Evolutionary conservation across 768 basidiomycete species (phyloP).

Genomic region (Pleurotus salmoneostramineus): DNA sequence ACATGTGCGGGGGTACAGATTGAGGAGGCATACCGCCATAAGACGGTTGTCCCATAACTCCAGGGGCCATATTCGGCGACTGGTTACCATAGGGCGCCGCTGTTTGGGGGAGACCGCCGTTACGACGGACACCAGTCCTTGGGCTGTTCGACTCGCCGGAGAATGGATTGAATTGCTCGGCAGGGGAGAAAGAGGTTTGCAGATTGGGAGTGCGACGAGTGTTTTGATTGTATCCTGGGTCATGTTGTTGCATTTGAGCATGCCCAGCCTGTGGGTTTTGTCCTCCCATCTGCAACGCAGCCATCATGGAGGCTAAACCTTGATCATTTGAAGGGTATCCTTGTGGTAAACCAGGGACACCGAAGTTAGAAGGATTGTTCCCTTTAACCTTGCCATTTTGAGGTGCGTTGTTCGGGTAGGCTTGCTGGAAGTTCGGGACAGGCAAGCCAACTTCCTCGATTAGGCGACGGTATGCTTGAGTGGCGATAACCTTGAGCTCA

Average conservation of each 20-base stretch:
- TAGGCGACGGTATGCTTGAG: slow-evolving; percentile 88
- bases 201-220: slow-evolving; percentile 32
- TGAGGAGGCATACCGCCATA: slow-evolving; percentile 60
- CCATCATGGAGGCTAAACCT: slow-evolving; percentile 90
- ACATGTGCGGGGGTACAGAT: slow-evolving; percentile 61
- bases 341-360: slow-evolving; percentile 72
- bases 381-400: slow-evolving; percentile 60
- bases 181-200: slow-evolving; percentile 32
- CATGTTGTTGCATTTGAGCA: slow-evolving; percentile 60
- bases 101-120: slow-evolving; percentile 23
- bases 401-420: slow-evolving; percentile 62
- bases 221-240: slow-evolving; percentile 50
- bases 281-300: slow-evolving; percentile 85
- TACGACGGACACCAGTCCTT: slow-evolving; percentile 48
- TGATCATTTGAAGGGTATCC: slow-evolving; percentile 83
- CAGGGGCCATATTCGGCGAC: slow-evolving; percentile 57
- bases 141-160: slow-evolving; percentile 42
- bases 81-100: slow-evolving; percentile 46
- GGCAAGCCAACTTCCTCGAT: slow-evolving; percentile 94
- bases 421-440: slow-evolving; percentile 82
- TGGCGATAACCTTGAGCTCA: slow-evolving; percentile 89
- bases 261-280: slow-evolving; percentile 82
- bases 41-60: slow-evolving; percentile 62
- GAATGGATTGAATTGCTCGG: slow-evolving; percentile 51
- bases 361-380: slow-evolving; percentile 49